Conservation (phyloP, 306 rosid species). For the Morella rubra region DNA sequence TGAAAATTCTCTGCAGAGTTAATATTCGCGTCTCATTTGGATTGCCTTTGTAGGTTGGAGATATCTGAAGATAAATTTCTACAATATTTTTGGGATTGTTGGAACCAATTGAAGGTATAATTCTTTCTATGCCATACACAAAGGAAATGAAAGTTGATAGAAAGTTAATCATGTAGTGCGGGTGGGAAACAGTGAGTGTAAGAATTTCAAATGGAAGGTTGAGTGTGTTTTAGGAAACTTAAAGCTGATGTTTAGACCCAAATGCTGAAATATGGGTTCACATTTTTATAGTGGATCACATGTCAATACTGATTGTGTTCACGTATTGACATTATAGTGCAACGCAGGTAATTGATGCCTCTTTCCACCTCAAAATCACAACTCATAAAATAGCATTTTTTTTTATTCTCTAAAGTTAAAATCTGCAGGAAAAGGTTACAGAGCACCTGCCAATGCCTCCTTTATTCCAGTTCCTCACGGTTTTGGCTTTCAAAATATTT, state of each 20-base stretch:
- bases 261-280: neutral
- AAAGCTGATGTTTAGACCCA: neutral
- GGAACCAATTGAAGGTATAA: slow-evolving; percentile 59
- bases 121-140: slow-evolving; percentile 2
- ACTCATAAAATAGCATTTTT: slow-evolving; percentile 15
- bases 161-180: neutral
- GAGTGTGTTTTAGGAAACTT: neutral
- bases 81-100: slow-evolving; percentile 66
- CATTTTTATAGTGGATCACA: neutral
- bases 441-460: slow-evolving; percentile 77
- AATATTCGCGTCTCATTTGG: slow-evolving; percentile 17
- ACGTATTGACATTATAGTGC: neutral
- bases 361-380: slow-evolving; percentile 9
- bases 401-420: slow-evolving; percentile 32
- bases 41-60: slow-evolving; percentile 50
- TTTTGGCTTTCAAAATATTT: slow-evolving; percentile 74
- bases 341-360: slow-evolving; percentile 4
- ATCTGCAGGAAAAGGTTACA: slow-evolving; percentile 55
- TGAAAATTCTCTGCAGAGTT: slow-evolving; percentile 6
- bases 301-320: neutral
- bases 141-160: neutral
- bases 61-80: slow-evolving; percentile 64
- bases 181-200: neutral
- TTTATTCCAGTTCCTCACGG: slow-evolving; percentile 69
- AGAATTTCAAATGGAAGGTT: neutral